Evolutionary conservation across 768 basidiomycete species (phyloP), one percentile per base, ranked within the genome.

Genomic region (Serpula lacrymans): DNA sequence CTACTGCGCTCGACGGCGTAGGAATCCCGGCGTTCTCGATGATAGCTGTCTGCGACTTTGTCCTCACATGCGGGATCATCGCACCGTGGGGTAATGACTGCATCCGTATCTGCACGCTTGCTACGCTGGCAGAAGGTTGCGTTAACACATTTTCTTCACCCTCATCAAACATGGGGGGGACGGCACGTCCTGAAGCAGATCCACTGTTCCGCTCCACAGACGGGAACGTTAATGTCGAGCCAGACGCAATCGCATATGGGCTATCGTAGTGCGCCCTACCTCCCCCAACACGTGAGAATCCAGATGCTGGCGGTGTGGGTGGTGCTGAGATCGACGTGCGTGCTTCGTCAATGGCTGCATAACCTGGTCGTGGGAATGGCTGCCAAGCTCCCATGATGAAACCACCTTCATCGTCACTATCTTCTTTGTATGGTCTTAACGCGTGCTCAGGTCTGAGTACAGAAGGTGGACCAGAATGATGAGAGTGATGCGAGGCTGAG

Each of bases 321-420:
- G 58, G 62, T 37, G 47, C 50, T 29, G 48, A 53, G 39, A 57
- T 58, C 31, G 20, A n/a, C 31, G 31, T 14, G 31, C 14, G 31
- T 18, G 14, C 6, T 18, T n/a, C 14, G 31, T 33, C 31, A 11
- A 51, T 14, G 20, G 53, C 57, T 25, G 64, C 60, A 17, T 40
- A 48, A 20, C 55, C 51, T 16, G 70, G 58, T 6, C 73, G 67
- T 0, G 77, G 77, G 68, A 78, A 86, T 21, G 82, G 78, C 49
- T 84, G 82, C 89, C 91, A 95, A n/a, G 94, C 89, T 29, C 83
- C 84, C 90, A 97, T 95, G 55, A 97, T 96, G 49, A 72, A 86
- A 10, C 88, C 85, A 13, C 70, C 72, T 40, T 67, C 72, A 48
- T 88, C 88, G 45, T 89, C 88, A 49, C 75, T 84, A 30, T 89